Evolutionary conservation across 768 basidiomycete species (phyloP).

Genomic region (Termitomyces bulborhizus): DNA sequence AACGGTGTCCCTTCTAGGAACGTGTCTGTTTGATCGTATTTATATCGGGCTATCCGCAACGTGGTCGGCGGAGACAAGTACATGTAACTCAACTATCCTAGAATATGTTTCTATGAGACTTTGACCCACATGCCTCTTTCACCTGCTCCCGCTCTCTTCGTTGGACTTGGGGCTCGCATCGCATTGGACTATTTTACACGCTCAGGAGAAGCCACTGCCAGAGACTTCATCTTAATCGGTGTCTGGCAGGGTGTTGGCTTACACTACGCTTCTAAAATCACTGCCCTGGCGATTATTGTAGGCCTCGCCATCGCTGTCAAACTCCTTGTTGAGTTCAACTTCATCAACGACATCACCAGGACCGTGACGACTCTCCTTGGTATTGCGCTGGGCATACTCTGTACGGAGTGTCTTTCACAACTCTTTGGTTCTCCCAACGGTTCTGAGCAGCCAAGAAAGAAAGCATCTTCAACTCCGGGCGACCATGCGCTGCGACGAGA

Average conservation of each 20-base stretch:
- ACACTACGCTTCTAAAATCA: slow-evolving; percentile 56
- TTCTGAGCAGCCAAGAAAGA: slow-evolving; percentile 27
- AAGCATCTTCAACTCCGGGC: slow-evolving; percentile 13
- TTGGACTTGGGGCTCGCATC: slow-evolving; percentile 72
- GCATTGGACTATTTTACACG: slow-evolving; percentile 52
- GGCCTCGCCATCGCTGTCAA: slow-evolving; percentile 54
- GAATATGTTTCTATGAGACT: slow-evolving; percentile 1
- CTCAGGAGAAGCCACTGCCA: slow-evolving; percentile 40
- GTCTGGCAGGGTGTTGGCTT: slow-evolving; percentile 73
- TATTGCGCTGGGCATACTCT: slow-evolving; percentile 60
- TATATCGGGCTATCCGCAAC: not conserved
- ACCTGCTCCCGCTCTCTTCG: slow-evolving; percentile 61
- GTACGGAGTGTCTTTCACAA: slow-evolving; percentile 66
- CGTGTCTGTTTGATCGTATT: not conserved
- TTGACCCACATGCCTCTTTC: slow-evolving; percentile 28
- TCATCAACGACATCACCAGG: slow-evolving; percentile 46
- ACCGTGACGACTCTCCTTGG: slow-evolving; percentile 59
- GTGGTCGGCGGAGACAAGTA: not conserved
- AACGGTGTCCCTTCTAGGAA: not conserved
- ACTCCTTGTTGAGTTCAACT: slow-evolving; percentile 57
- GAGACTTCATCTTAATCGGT: slow-evolving; percentile 61
- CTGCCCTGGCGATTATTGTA: slow-evolving; percentile 48
- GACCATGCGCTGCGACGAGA: slow-evolving; percentile 22
- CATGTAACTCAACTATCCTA: not conserved
- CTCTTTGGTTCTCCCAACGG: slow-evolving; percentile 46